These are phyloP conservation scores for Arthroderma sp. DNA, from an alignment of 2,329 filamentous ascomycete species.

Conservation along the genomic window DNA sequence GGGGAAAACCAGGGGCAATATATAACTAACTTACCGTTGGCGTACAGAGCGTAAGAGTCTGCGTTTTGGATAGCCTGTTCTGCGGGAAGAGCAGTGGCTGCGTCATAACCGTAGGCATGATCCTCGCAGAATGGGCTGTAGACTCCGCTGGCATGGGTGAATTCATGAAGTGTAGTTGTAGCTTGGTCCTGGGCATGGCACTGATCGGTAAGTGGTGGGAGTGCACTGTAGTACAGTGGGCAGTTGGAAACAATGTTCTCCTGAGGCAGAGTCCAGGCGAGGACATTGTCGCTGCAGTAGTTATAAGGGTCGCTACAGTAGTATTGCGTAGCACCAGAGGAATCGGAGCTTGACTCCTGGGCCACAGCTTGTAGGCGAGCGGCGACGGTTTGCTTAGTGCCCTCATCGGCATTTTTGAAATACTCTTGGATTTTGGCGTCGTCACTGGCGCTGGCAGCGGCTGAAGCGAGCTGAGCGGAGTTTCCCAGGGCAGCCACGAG, in stretches of 20 bases:
- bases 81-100: conserved; percentile 32
- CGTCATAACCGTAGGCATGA: conserved; percentile 44
- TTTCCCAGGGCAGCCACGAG: conserved; percentile 39
- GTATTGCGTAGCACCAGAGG: conserved; percentile 36
- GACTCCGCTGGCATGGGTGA: conserved; percentile 46
- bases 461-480: conserved; percentile 41
- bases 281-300: conserved; percentile 38
- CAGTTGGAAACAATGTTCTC: conserved; percentile 49
- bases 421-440: conserved; percentile 44
- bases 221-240: conserved; percentile 39
- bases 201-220: conserved; percentile 35
- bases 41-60: conserved; percentile 46
- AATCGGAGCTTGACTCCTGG: conserved; percentile 42
- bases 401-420: conserved; percentile 46
- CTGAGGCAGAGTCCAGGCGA: conserved; percentile 50
- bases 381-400: conserved; percentile 38
- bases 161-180: conserved; percentile 52
- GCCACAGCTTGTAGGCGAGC: conserved; percentile 41
- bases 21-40: conserved; percentile 28
- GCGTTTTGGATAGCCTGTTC: conserved; percentile 47
- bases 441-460: conserved; percentile 37
- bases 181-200: conserved; percentile 56
- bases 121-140: conserved; percentile 46
- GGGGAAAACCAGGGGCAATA: neutral
- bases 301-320: conserved; percentile 47